Evolutionary conservation across 225 moss, liverwort and hornwort species (phyloP).

Genomic region (Marchantia paleacea): DNA sequence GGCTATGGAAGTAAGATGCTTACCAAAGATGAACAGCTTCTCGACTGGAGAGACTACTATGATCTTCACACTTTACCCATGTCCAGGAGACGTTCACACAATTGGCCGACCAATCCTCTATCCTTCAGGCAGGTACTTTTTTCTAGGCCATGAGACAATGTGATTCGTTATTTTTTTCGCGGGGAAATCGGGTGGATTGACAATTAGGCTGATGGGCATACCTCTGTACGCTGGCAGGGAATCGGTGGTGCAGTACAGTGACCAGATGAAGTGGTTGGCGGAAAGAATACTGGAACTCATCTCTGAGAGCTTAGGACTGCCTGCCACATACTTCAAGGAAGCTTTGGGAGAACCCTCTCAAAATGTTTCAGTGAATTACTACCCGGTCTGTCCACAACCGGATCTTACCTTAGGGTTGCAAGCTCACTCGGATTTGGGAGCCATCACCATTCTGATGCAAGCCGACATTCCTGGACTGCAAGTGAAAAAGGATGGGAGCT

Average conservation of each 20-base stretch:
- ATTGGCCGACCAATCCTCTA: slow-evolving; percentile 76
- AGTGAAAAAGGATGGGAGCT: slow-evolving; percentile 45
- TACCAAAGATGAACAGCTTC: slow-evolving; percentile 83
- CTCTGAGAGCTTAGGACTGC: slow-evolving; percentile 77
- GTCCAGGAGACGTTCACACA: slow-evolving; percentile 54
- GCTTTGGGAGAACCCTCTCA: slow-evolving; percentile 51
- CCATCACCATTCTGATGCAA: slow-evolving; percentile 79
- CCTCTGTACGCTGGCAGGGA: slow-evolving; percentile 38
- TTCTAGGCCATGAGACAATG: slow-evolving; percentile 38
- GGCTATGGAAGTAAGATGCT: slow-evolving; percentile 96
- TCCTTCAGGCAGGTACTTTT: slow-evolving; percentile 62
- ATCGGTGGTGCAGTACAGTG: slow-evolving; percentile 76
- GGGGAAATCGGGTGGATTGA: background rate
- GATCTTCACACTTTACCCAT: slow-evolving; percentile 82
- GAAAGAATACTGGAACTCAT: slow-evolving; percentile 59
- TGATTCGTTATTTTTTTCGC: background rate
- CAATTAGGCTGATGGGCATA: background rate
- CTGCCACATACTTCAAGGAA: slow-evolving; percentile 44
- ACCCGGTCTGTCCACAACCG: slow-evolving; percentile 70
- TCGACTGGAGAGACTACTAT: slow-evolving; percentile 92
- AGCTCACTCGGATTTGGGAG: slow-evolving; percentile 92
- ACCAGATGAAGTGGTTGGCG: slow-evolving; percentile 66
- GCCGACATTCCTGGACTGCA: slow-evolving; percentile 83
- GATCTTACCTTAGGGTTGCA: slow-evolving; percentile 83
- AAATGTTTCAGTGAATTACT: slow-evolving; percentile 85